Conservation (phyloP, 805 yeast genomes). For the Saturnispora silvae region DNA sequence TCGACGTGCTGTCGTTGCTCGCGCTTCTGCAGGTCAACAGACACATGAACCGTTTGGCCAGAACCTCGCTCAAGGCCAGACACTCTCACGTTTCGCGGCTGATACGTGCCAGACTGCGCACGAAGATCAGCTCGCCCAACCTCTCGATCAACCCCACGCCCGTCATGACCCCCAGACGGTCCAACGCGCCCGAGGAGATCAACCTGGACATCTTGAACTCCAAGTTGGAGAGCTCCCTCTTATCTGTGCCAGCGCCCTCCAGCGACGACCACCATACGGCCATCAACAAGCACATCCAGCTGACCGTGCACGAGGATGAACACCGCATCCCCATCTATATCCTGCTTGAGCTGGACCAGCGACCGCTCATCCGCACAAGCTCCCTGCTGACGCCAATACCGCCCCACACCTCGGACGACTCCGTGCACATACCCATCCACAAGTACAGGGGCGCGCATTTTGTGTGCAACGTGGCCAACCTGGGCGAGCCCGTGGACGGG, state of each 20-base stretch:
- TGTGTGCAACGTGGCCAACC: too few species aligned
- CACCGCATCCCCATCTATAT: conserved; percentile 7
- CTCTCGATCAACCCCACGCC: background rate
- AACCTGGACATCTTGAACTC: background rate
- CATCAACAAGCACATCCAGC: conserved; percentile 1
- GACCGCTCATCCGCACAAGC: background rate
- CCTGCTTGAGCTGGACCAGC: background rate
- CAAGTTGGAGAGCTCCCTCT: conserved; percentile 2
- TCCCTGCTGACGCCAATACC: background rate
- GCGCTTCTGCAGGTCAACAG: conserved; percentile 7
- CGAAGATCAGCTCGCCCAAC: conserved; percentile 19
- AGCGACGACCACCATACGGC: too few species aligned
- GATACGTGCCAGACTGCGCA: background rate
- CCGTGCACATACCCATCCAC: background rate
- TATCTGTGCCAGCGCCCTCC: too few species aligned
- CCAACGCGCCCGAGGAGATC: background rate
- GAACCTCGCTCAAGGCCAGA: background rate
- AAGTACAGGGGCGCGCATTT: too few species aligned
- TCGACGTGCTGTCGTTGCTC: conserved; percentile 11
- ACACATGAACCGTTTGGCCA: conserved; percentile 8
- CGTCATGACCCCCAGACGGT: background rate
- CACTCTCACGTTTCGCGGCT: background rate
- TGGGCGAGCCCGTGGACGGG: conserved; percentile 16
- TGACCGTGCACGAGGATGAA: conserved; percentile 20
- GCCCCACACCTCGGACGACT: background rate